phyloP scores from a whole-genome alignment of 2,329 filamentous ascomycete species.

The Xylariaceae sp. region DNA sequence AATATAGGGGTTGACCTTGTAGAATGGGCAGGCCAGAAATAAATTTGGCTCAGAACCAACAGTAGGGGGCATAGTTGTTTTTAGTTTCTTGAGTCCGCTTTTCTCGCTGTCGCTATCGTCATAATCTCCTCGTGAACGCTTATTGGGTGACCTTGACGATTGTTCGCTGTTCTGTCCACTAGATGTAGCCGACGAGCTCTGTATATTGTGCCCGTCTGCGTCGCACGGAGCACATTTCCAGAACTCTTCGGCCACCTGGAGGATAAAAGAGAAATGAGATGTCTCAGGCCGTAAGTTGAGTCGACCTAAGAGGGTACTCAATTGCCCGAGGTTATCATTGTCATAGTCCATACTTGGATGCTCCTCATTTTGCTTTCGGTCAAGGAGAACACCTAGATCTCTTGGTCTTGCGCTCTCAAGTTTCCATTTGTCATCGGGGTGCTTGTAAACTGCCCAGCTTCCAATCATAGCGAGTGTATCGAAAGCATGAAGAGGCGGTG shows the following conservation, averaged over 20 bases:
- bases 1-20: not conserved
- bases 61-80: not conserved
- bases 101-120: not conserved
- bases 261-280: not conserved
- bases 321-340: not conserved
- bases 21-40: slow-evolving; percentile 4
- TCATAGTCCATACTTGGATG: no score
- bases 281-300: not conserved
- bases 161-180: not conserved
- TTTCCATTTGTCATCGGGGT: no score
- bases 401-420: no score
- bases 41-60: not conserved
- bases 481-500: no score
- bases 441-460: no score
- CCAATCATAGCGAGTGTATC: no score
- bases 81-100: not conserved
- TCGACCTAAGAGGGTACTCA: not conserved
- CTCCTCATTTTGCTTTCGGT: no score
- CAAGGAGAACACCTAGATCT: no score
- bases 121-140: not conserved
- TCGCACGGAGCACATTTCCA: not conserved
- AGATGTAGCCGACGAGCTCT: not conserved
- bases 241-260: not conserved
- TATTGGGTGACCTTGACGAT: not conserved
- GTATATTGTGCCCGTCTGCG: not conserved